Conservation (phyloP, 768 basidiomycete species). For the Naganishia kalamii region DNA sequence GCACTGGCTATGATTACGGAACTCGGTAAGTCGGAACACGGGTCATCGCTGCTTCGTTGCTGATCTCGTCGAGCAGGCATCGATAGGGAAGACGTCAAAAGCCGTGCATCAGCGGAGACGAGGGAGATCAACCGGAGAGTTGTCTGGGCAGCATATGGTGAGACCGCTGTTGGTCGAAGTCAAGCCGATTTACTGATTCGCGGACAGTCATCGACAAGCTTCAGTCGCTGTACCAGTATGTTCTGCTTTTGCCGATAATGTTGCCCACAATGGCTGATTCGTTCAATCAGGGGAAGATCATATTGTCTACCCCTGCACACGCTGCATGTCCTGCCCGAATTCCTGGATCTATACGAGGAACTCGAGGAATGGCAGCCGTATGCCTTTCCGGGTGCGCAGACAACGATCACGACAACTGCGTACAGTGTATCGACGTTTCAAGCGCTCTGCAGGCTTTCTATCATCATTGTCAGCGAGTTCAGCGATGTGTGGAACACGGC, state of each 20-base stretch:
- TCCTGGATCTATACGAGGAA: conserved; percentile 30
- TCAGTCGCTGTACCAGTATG: conserved; percentile 29
- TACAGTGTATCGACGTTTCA: conserved; percentile 29
- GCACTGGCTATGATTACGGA: conserved; percentile 30
- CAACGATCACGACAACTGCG: conserved; percentile 24
- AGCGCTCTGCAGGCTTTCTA: conserved; percentile 25
- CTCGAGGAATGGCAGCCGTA: conserved; percentile 31
- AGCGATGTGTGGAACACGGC: too few species aligned
- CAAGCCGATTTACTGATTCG: background rate
- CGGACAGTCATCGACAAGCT: conserved; percentile 30
- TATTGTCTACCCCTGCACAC: conserved; percentile 19
- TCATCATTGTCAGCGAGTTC: conserved; percentile 30
- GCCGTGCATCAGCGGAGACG: conserved; percentile 16
- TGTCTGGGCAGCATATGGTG: conserved; percentile 31
- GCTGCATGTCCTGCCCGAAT: conserved; percentile 29
- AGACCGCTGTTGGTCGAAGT: background rate
- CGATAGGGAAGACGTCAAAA: background rate
- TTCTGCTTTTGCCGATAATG: background rate
- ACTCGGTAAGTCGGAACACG: conserved; percentile 17
- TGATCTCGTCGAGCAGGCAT: conserved; percentile 6
- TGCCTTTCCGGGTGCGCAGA: conserved; percentile 24
- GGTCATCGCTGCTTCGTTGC: background rate
- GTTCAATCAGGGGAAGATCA: conserved; percentile 19
- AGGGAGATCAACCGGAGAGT: conserved; percentile 28
- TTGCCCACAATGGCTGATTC: background rate